Evolutionary conservation across 352 stramenopile genomes (phyloP).

Genomic region (Globisporangium mamillatum): DNA sequence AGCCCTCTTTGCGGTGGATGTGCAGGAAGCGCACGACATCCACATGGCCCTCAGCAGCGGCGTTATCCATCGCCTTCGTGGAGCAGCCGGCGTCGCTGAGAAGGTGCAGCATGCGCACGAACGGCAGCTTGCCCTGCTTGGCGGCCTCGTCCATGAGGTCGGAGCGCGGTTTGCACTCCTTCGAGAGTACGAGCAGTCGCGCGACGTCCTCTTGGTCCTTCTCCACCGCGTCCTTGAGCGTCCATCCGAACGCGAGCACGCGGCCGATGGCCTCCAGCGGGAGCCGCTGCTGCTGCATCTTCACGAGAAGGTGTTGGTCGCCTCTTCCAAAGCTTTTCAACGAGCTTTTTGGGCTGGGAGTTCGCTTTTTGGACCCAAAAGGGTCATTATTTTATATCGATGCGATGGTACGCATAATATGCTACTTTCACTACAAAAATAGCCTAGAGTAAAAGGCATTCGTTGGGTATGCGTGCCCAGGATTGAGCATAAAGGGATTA

Average conservation of each 20-base stretch:
- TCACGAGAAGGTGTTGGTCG: too few relatives aligned
- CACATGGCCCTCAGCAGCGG: conserved; percentile 32
- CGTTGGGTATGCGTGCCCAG: too few relatives aligned
- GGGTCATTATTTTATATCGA: too few relatives aligned
- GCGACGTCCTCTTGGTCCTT: conserved; percentile 29
- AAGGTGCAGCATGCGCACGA: conserved; percentile 45
- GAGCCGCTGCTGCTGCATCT: conserved; percentile 18
- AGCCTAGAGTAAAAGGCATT: too few relatives aligned
- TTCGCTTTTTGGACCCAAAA: too few relatives aligned
- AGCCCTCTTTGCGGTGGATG: conserved; percentile 42
- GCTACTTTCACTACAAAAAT: too few relatives aligned
- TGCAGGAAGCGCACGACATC: conserved; percentile 52
- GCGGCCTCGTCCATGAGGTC: conserved; percentile 39
- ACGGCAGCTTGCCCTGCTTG: conserved; percentile 23
- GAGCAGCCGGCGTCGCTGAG: conserved; percentile 31
- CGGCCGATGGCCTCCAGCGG: conserved; percentile 45
- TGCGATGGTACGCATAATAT: too few relatives aligned
- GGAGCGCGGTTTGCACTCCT: conserved; percentile 22
- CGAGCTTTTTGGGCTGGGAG: too few relatives aligned
- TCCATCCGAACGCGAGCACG: conserved; percentile 43
- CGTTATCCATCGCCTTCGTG: conserved; percentile 40
- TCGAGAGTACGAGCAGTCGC: conserved; percentile 33
- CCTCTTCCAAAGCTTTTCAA: too few relatives aligned
- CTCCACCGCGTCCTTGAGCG: conserved; percentile 32
- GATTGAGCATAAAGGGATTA: too few relatives aligned